phyloP scores from a whole-genome alignment of 2,329 filamentous ascomycete species.

The Fusarium albosuccineum region DNA sequence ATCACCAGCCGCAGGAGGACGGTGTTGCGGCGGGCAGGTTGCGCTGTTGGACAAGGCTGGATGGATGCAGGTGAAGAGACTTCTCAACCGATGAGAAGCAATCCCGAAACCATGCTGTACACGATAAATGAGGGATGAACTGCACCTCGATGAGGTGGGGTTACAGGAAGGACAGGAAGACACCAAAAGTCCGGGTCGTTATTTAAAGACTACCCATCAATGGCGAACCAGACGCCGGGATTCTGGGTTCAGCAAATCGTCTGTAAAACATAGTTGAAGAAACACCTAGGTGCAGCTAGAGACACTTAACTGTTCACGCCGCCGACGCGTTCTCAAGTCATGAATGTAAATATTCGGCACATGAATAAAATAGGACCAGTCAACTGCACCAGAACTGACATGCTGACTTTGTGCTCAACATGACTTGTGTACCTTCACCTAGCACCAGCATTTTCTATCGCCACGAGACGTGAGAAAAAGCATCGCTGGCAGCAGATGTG shows the following conservation, averaged over 20 bases:
- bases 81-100: slow-evolving; percentile 28
- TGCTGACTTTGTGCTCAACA: neutral
- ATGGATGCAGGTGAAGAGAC: slow-evolving; percentile 24
- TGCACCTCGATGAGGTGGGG: slow-evolving; percentile 30
- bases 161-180: slow-evolving; percentile 11
- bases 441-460: neutral
- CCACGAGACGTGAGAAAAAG: no score
- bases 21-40: slow-evolving; percentile 33
- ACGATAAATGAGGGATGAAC: slow-evolving; percentile 34
- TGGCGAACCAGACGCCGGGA: slow-evolving; percentile 23
- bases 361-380: neutral
- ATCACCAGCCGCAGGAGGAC: slow-evolving; percentile 16
- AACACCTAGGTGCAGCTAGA: slow-evolving; percentile 14
- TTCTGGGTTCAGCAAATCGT: slow-evolving; percentile 23
- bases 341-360: neutral
- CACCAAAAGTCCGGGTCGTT: slow-evolving; percentile 25
- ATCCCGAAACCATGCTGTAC: slow-evolving; percentile 25
- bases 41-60: slow-evolving; percentile 31
- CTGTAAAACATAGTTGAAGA: slow-evolving; percentile 19
- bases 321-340: neutral
- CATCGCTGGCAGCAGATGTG: slow-evolving; percentile 4
- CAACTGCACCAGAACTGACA: neutral
- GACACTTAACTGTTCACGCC: neutral
- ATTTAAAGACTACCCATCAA: slow-evolving; percentile 10
- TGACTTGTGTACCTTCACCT: neutral